Conservation (phyloP, 495 filamentous ascomycete genomes). For the Hypoxylon crocopeplum region DNA sequence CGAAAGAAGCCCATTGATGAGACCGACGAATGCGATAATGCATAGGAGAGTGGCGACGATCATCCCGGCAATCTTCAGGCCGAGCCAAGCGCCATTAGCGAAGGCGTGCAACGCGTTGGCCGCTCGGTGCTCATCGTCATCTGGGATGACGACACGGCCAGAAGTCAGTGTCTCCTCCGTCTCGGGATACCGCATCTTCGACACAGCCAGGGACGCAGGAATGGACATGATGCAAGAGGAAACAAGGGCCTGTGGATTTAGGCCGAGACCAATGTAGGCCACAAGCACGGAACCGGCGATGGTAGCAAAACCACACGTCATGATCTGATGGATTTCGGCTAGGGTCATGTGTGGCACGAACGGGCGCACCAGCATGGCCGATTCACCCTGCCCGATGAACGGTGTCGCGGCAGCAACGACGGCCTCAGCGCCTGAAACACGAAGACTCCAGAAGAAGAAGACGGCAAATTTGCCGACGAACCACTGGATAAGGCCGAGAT, state of each 20-base stretch:
- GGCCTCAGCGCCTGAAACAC: constrained; percentile 91
- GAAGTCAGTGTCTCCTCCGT: constrained; percentile 83
- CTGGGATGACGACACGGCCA: constrained; percentile 78
- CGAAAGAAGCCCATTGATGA: constrained; percentile 78
- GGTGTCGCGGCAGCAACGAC: constrained; percentile 93
- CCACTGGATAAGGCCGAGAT: constrained; percentile 83
- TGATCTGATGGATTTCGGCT: constrained; percentile 88
- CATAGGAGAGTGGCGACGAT: constrained; percentile 80
- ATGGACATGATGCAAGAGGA: constrained; percentile 95
- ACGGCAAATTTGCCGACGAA: constrained; percentile 82
- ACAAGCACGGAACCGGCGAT: constrained; percentile 78
- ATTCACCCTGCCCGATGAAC: constrained; percentile 94
- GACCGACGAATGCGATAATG: constrained; percentile 79
- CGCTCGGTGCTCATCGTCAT: constrained; percentile 71
- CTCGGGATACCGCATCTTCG: constrained; percentile 88
- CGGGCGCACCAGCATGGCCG: constrained; percentile 87
- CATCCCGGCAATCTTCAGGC: constrained; percentile 88
- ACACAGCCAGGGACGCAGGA: constrained; percentile 83
- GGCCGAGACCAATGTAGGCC: constrained; percentile 78
- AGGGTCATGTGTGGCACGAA: constrained; percentile 82
- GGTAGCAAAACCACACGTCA: constrained; percentile 75
- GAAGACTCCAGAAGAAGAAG: constrained; percentile 90
- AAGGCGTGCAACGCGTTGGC: constrained; percentile 86
- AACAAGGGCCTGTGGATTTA: constrained; percentile 85
- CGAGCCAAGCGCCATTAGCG: constrained; percentile 85